Evolutionary conservation across 768 basidiomycete genomes (phyloP).

Genomic region (Collybia nuda): DNA sequence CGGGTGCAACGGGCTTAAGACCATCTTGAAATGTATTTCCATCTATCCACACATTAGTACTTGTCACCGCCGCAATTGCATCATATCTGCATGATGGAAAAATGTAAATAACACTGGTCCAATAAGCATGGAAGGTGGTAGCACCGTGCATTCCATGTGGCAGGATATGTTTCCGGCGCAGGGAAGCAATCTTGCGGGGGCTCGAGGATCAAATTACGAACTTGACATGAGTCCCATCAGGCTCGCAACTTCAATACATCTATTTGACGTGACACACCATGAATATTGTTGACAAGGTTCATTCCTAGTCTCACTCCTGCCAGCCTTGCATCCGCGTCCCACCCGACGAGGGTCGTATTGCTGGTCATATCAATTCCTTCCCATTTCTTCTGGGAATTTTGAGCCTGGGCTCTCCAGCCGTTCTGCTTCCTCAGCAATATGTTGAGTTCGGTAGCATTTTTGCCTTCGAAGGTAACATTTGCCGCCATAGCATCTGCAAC

Average conservation of each 20-base stretch:
- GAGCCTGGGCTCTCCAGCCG: constrained; percentile 12
- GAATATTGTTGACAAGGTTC: constrained; percentile 11
- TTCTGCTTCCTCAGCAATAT: constrained; percentile 13
- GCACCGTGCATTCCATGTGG: constrained; percentile 15
- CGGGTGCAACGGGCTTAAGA: background rate
- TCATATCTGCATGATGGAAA: constrained; percentile 10
- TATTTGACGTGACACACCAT: background rate
- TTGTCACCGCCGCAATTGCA: constrained; percentile 12
- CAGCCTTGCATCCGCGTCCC: constrained; percentile 11
- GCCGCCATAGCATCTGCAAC: constrained; percentile 10
- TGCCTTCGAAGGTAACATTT: constrained; percentile 15
- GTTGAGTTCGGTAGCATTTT: constrained; percentile 15
- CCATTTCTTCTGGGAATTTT: constrained; percentile 13
- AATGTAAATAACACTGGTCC: background rate
- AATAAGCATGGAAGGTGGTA: background rate
- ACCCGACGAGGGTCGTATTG: constrained; percentile 14
- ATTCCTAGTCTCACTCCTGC: constrained; percentile 14
- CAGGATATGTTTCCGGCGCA: constrained; percentile 15
- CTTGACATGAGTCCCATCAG: background rate
- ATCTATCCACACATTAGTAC: constrained; percentile 18
- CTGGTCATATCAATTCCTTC: constrained; percentile 13
- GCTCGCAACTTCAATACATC: background rate
- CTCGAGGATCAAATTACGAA: constrained; percentile 15
- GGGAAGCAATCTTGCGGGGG: constrained; percentile 15
- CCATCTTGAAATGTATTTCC: constrained; percentile 13